Evolutionary conservation across 1,139 yeast species (phyloP), one percentile per base, ranked within the genome.

Genomic region (Hyphopichia khmerensis): DNA sequence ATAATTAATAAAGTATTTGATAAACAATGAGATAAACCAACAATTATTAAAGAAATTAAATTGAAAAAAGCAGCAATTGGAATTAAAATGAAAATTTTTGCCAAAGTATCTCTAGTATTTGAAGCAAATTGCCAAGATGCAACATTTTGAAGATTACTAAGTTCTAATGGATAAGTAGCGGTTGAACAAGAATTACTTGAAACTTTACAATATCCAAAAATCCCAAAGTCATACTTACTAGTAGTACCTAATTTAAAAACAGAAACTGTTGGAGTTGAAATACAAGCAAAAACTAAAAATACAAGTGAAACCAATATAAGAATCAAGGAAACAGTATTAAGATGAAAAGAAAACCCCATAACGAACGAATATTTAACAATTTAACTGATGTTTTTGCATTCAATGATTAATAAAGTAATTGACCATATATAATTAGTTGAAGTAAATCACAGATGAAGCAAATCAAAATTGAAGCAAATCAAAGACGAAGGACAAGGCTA

Each of bases 11-110:
- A 39, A 3, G 59, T 52, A 37, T 49, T 48, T 5, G 49, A 42
- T 18, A 53, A 48, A 40, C 58, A 62, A 41, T 60, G 66, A 33
- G 55, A 47, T 4, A 77, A 59, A 24, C 72, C 38, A 4, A 72
- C 40, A 47, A 82, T 61, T 9, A 86, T 51, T 39, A 62, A 50
- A n/a, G 56, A 44, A 24, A 65, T 43, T 41, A 84, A 70, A n/a
- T 87, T 81, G 57, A 88, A 69, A 0, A 91, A 96, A 14, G 88
- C 80, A 3, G 96, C 88, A 29, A 91, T 80, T 0, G 95, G 96
- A 50, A 87, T 90, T 16, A 88, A 80, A 36, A 91, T 79, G 43
- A 93, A 72, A 38, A 88, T 72, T 49, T 82, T 80, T 3, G 95
- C 84, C 41, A 91, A 75, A 2, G 81, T 72, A 48, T 75, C 77